Evolutionary conservation across 75 land plant species (phyloP), one percentile per base, ranked within the genome.

Genomic region (Sequoia sempervirens): DNA sequence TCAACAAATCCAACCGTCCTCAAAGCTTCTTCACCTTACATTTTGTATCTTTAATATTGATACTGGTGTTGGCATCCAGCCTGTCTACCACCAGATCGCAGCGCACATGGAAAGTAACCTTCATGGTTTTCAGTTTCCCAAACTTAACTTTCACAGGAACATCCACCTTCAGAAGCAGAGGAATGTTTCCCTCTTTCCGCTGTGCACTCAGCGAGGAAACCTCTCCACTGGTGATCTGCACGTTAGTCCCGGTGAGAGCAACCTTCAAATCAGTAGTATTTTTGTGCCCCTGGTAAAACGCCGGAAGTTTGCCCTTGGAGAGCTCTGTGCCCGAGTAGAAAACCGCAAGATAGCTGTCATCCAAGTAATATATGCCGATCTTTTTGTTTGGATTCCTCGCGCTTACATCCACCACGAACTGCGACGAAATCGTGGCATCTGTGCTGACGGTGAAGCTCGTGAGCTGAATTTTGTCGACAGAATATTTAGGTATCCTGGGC

Each of bases 311-410:
- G n/a, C 95, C 92, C 47, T 81, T 40, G 75, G 88, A 88, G 18
- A 96, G 86, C 40, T 75, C 37, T 1, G 89, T 81, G 80, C 85
- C 91, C 2, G 61, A 41, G 84, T 89, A 93, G 87, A 83, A 90
- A 18, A 91, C 91, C 92, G 40, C 53, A 50, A 50, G 1, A 50
- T 50, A 50, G 11, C 53, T 50, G 53, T 50, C 53, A 0, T 12
- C 53, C 13, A 50, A 13, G 15, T 50, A 50, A 3, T 50, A 50
- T 12, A 50, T 50, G 53, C 53, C 53, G 15, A 94, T 96, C 83
- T 90, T 91, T 84, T 88, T 86, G 90, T 96, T 96, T 9, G 98
- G 98, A 78, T 96, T 96, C 34, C 81, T 43, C 38, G 96, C 92
- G 26, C 86, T 89, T 54, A 96, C 83, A 85, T 80, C 89, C 47